phyloP scores from a whole-genome alignment of 78 protist species.

The Anaeramoeba ignava region DNA sequence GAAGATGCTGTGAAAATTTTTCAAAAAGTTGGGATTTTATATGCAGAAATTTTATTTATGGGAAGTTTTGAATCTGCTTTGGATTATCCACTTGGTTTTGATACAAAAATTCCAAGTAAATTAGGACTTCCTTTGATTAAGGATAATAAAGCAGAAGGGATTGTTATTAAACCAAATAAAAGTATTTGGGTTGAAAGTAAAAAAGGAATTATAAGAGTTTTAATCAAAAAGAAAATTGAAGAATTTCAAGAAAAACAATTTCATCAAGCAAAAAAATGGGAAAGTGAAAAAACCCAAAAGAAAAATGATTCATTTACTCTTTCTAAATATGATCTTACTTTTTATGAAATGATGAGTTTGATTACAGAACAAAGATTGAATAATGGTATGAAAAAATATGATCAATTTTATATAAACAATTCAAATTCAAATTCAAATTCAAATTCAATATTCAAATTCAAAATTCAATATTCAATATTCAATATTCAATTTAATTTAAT shows the following conservation, averaged over 20 bases:
- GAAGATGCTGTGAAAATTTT: background rate
- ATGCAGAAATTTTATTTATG: background rate
- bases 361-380: background rate
- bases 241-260: background rate
- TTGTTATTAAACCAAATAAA: background rate
- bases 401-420: too few relatives aligned
- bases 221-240: background rate
- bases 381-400: too few relatives aligned
- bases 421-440: too few relatives aligned
- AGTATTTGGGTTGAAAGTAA: background rate
- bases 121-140: background rate
- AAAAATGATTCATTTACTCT: background rate
- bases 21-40: background rate
- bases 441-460: too few relatives aligned
- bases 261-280: background rate
- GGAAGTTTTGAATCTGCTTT: background rate
- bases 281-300: background rate
- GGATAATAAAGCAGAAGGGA: background rate
- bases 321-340: background rate
- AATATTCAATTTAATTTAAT: too few relatives aligned
- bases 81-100: background rate
- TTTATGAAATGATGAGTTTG: background rate
- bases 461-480: too few relatives aligned
- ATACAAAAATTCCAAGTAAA: background rate
- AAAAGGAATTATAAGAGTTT: background rate